Conservation (phyloP, 306 rosid genomes). For the Citrullus colocynthis region DNA sequence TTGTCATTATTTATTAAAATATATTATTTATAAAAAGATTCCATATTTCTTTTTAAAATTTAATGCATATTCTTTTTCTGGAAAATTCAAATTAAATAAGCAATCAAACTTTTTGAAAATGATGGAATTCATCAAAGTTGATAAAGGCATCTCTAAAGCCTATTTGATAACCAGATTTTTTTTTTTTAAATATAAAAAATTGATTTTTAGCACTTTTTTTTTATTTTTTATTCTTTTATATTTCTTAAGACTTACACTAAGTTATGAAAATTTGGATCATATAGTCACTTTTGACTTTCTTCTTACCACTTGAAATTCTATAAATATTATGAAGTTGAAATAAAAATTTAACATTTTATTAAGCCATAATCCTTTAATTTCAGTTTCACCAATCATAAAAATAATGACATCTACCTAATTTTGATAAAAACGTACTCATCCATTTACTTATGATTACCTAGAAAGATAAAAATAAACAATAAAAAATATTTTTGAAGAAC, state of each 20-base stretch:
- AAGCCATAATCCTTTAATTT: background rate
- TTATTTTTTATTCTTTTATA: too few species aligned
- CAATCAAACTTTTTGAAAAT: background rate
- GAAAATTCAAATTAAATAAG: background rate
- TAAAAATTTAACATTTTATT: background rate
- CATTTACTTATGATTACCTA: background rate
- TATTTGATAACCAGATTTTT: too few species aligned
- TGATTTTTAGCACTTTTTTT: too few species aligned
- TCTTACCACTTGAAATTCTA: too few species aligned
- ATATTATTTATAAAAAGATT: too few species aligned
- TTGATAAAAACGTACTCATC: background rate
- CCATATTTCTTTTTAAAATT: background rate
- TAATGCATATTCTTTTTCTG: background rate
- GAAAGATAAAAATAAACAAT: background rate
- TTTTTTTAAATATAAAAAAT: too few species aligned
- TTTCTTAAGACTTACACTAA: too few species aligned
- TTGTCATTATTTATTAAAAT: too few species aligned
- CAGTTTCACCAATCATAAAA: background rate
- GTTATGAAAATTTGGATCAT: too few species aligned
- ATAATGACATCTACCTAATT: background rate
- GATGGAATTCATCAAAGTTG: background rate
- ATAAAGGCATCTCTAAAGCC: too few species aligned
- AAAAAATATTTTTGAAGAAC: too few species aligned
- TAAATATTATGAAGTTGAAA: background rate
- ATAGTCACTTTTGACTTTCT: too few species aligned